phyloP scores from a whole-genome alignment of 2,329 filamentous ascomycete species.

The Cytospora mali region DNA sequence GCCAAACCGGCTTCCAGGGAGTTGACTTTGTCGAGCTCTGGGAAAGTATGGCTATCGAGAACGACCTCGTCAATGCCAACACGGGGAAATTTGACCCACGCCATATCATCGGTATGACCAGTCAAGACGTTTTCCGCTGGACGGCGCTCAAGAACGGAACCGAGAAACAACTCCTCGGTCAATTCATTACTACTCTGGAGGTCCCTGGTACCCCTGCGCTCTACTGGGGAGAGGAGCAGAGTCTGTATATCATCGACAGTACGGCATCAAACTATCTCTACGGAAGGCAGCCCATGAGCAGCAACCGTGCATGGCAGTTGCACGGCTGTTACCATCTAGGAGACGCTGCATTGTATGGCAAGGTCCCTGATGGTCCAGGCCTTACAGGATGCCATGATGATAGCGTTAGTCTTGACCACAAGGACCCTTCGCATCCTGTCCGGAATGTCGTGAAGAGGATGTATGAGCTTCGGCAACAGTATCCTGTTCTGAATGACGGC shows the following conservation, averaged over 20 bases:
- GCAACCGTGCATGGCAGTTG: slow-evolving; percentile 62
- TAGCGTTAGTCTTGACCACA: slow-evolving; percentile 58
- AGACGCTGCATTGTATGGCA: slow-evolving; percentile 53
- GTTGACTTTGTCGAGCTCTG: slow-evolving; percentile 53
- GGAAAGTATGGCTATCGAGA: slow-evolving; percentile 57
- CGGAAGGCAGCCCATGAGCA: slow-evolving; percentile 63
- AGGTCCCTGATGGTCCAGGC: slow-evolving; percentile 57
- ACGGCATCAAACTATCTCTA: slow-evolving; percentile 62
- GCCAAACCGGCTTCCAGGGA: slow-evolving; percentile 15
- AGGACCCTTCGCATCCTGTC: slow-evolving; percentile 62
- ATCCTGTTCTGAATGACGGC: slow-evolving; percentile 61
- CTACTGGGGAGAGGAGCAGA: slow-evolving; percentile 66
- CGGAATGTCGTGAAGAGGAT: slow-evolving; percentile 63
- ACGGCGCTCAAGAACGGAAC: slow-evolving; percentile 59
- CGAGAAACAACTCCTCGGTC: slow-evolving; percentile 57
- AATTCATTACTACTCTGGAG: slow-evolving; percentile 60
- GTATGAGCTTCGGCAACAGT: slow-evolving; percentile 59
- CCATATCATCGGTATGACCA: slow-evolving; percentile 64
- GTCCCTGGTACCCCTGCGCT: slow-evolving; percentile 63
- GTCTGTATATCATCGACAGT: slow-evolving; percentile 62
- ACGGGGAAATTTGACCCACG: slow-evolving; percentile 63
- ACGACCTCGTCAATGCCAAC: slow-evolving; percentile 59
- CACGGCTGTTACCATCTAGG: slow-evolving; percentile 63
- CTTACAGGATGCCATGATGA: slow-evolving; percentile 57
- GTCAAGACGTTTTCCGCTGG: slow-evolving; percentile 68